A percentile compares a stretch with the other conserved stretches of the same genome.
Evolutionary conservation across 305 asterid species (phyloP).

Genomic region (Fraxinus latifolia): DNA sequence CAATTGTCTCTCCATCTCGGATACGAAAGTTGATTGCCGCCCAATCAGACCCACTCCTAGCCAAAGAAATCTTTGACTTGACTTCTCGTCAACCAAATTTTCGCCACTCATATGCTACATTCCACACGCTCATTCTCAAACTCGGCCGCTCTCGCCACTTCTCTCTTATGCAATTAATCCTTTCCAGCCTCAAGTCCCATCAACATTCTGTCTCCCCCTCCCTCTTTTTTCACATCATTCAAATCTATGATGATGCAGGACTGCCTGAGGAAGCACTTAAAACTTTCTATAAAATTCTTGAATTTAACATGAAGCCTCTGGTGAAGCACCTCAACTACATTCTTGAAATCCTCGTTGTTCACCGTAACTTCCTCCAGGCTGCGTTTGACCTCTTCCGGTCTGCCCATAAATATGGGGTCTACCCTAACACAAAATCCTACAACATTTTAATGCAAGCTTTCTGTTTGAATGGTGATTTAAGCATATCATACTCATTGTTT

Average conservation of each 20-base stretch:
- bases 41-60: slow-evolving; percentile 81
- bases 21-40: slow-evolving; percentile 70
- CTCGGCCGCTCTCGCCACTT: slow-evolving; percentile 68
- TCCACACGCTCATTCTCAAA: slow-evolving; percentile 67
- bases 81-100: slow-evolving; percentile 72
- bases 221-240: slow-evolving; percentile 70
- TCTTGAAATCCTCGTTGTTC: slow-evolving; percentile 64
- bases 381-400: slow-evolving; percentile 76
- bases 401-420: slow-evolving; percentile 63
- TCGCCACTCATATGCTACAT: slow-evolving; percentile 58
- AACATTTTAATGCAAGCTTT: slow-evolving; percentile 83
- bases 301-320: slow-evolving; percentile 66
- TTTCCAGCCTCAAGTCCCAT: slow-evolving; percentile 53
- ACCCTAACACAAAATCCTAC: slow-evolving; percentile 64
- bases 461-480: slow-evolving; percentile 59
- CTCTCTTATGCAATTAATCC: slow-evolving; percentile 57
- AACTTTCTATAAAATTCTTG: slow-evolving; percentile 73
- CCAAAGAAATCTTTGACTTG: slow-evolving; percentile 82
- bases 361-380: slow-evolving; percentile 49
- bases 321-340: slow-evolving; percentile 70
- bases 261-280: slow-evolving; percentile 68
- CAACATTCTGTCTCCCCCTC: slow-evolving; percentile 55
- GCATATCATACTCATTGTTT: slow-evolving; percentile 73
- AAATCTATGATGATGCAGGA: slow-evolving; percentile 70
- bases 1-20: slow-evolving; percentile 62